Evolutionary conservation across 2,329 filamentous ascomycete species (phyloP), one percentile per base, ranked within the genome.

Genomic region (Cercospora sp.): DNA sequence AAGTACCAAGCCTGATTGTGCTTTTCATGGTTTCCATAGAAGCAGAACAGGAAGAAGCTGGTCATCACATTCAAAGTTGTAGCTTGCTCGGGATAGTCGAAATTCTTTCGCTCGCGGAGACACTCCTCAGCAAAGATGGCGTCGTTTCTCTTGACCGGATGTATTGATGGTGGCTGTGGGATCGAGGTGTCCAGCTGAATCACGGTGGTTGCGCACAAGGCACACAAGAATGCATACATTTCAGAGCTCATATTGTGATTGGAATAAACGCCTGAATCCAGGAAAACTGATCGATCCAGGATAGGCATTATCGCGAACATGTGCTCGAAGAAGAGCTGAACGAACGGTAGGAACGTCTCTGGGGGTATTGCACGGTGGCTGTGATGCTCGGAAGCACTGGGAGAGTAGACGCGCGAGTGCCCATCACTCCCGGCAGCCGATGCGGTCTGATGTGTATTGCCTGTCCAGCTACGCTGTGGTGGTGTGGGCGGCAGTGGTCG

Each of bases 241-340:
- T 77, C 77, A 6, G 74, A 67, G 18, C 69, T 72, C 65, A 77
- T 66, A 60, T 58, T 51, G 53, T 68, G 26, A 66, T 61, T 69
- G 5, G 70, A 55, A 70, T 78, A 78, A 5, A 78, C 45, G 8
- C 49, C 61, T 0, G 75, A 74, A 51, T 77, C 72, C 49, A 78
- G 66, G 65, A 75, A 79, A 18, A 75, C 62, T 13, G 70, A 72
- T 3, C 71, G 70, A 37, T 78, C 77, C n/a, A 79, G 71, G 9
- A 79, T 70, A 12, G 77, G 77, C 77, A 79, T 79, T 60, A 79
- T 79, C 0, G 74, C 71, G 49, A 77, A 79, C 74, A 79, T 78
- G 69, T 79, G 76, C 8, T 70, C 68, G 66, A 78, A 79, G 73
- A 79, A 79, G 0, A 79, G 73, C 30, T 74, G 71, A 6, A 78